These are phyloP conservation scores for Yamadazyma epiphylla DNA, from an alignment of 1,139 yeast genomes.

Conservation along the genomic window DNA sequence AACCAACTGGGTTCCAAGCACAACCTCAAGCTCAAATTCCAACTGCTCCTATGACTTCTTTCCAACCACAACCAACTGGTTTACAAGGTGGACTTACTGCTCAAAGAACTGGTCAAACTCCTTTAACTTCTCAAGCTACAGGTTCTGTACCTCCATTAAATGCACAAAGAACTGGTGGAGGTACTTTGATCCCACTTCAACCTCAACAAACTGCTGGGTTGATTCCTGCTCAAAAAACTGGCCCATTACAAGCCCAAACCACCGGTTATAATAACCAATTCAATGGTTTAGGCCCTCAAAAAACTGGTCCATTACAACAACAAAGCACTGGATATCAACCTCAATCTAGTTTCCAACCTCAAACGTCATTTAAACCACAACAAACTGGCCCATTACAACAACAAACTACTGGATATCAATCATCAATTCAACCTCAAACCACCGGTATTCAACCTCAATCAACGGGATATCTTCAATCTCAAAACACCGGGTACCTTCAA, in stretches of 20 bases:
- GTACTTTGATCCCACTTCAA: conserved; percentile 41
- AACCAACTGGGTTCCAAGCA: conserved; percentile 21
- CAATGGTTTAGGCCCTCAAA: conserved; percentile 32
- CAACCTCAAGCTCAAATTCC: neutral
- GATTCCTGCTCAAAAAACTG: conserved; percentile 41
- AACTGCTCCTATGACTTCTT: conserved; percentile 16
- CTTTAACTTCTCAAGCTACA: conserved; percentile 3
- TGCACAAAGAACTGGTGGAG: conserved; percentile 44
- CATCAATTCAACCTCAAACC: conserved; percentile 34
- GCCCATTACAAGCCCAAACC: conserved; percentile 19
- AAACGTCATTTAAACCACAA: conserved; percentile 26
- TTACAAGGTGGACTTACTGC: conserved; percentile 3
- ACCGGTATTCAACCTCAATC: conserved; percentile 36
- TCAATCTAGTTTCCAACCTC: conserved; percentile 20
- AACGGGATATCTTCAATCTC: conserved; percentile 29
- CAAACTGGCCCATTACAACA: conserved; percentile 26
- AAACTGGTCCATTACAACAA: conserved; percentile 25
- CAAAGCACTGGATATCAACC: conserved; percentile 39
- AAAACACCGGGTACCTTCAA: conserved; percentile 35
- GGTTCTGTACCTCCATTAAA: conserved; percentile 16
- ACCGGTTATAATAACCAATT: conserved; percentile 20
- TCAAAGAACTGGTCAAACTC: conserved; percentile 4
- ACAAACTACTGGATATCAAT: conserved; percentile 36
- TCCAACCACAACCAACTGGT: conserved; percentile 2
- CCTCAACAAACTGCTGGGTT: conserved; percentile 49